Evolutionary conservation across 208 protist species (phyloP), one percentile per base, ranked within the genome.

Genomic region (Trypanosoma congolense): DNA sequence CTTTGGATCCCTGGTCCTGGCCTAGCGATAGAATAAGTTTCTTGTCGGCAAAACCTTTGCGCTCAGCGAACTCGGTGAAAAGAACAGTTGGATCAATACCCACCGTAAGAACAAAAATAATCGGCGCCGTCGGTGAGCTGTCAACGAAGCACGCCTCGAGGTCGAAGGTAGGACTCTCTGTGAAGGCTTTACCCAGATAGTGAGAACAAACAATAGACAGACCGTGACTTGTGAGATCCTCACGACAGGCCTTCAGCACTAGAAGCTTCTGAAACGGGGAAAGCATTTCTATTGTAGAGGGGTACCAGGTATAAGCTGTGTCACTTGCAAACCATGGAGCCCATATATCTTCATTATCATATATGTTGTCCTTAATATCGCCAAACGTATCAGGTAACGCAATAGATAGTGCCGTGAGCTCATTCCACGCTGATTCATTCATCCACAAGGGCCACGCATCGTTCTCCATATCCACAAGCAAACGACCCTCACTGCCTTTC

Each of bases 91-190:
- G 95, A 65, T 98, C 95, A 26, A 92, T 93, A 26, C 96, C 96
- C 14, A 88, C 51, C 21, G 92, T 96, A 3, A 98, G 77, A 25
- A 98, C 82, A 67, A 98, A 98, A 44, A 98, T 95, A 55, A 98
- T 87, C 3, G 96, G 96, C 21, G 86, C 80, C 19, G 65, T 83
- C 12, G 87, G 71, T 14, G 75, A 80, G 52, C 90, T 96, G 69
- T 97, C 95, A 19, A 76, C 61, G 74, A 89, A 98, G 55, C 87
- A 90, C 26, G 74, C 91, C 47, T 90, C 85, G 16, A 97, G 71
- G 62, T 97, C 86, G 49, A 97, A 97, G 8, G 84, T 73, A 1
- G 89, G 87, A 56, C 80, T 91, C 57, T 96, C 89, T 28, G 80
- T 94, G 68, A 97, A 97, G 12, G 67, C 77, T 63, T 83, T 88